These are phyloP conservation scores for Colletotrichum musae DNA, from an alignment of 2,329 filamentous ascomycete genomes.

Conservation along the genomic window DNA sequence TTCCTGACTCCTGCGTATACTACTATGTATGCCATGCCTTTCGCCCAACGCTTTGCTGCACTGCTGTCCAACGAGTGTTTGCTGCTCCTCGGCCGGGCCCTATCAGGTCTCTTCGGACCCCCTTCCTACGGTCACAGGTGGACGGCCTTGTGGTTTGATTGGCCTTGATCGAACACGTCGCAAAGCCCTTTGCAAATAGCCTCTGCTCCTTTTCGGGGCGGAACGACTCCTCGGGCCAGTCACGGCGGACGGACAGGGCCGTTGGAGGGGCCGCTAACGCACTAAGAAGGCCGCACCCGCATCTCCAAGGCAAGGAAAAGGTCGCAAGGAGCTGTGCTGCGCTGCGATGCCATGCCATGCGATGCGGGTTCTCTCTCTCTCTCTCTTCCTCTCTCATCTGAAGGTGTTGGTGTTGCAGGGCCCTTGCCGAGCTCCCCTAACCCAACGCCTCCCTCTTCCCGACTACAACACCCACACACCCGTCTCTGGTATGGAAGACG, in stretches of 20 bases:
- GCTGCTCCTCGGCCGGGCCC: slow-evolving; percentile 46
- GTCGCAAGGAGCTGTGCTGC: not conserved
- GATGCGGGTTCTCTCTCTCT: too few relatives aligned
- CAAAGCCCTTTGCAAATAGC: slow-evolving; percentile 12
- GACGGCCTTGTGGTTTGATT: slow-evolving; percentile 26
- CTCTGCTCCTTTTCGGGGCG: slow-evolving; percentile 15
- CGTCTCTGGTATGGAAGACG: slow-evolving; percentile 16
- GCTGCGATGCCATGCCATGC: too few relatives aligned
- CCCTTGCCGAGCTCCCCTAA: slow-evolving; percentile 25
- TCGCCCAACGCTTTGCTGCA: slow-evolving; percentile 41
- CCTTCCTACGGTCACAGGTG: slow-evolving; percentile 28
- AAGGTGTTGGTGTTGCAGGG: slow-evolving; percentile 12
- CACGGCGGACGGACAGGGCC: slow-evolving; percentile 28
- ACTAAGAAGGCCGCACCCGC: slow-evolving; percentile 39
- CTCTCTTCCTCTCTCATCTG: too few relatives aligned
- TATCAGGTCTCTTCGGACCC: slow-evolving; percentile 45
- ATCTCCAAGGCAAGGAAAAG: slow-evolving; percentile 29
- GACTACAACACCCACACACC: slow-evolving; percentile 24
- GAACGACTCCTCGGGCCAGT: slow-evolving; percentile 27
- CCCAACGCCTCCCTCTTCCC: slow-evolving; percentile 23
- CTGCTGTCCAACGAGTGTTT: slow-evolving; percentile 46
- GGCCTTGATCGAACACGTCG: slow-evolving; percentile 35
- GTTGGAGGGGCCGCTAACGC: slow-evolving; percentile 37
- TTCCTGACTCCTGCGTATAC: not conserved
- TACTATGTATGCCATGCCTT: slow-evolving; percentile 9